Evolutionary conservation across 2,329 filamentous ascomycete species (phyloP), one percentile per base, ranked within the genome.

Genomic region (Thelonectria olida): DNA sequence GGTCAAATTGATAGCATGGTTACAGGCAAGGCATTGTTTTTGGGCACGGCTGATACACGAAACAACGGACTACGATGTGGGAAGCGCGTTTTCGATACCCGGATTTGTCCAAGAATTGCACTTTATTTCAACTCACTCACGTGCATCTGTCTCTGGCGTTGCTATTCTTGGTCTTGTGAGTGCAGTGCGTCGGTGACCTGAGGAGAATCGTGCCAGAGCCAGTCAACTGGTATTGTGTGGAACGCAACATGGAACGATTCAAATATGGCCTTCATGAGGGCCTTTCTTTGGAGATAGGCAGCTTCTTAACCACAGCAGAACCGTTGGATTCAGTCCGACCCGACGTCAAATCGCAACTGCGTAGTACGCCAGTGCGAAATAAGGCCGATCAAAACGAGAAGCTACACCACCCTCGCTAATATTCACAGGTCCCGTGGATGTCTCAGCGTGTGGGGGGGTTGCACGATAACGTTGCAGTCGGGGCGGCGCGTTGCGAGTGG

Each of bases 1-100:
- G 50, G 53, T 15, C 31, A 44, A 44, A 52, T 56, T 50, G 38
- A 44, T 36, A 56, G 53, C 58, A 61, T 57, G 48, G 39, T 51
- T 57, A 47, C 20, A 53, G 54, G 53, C 51, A 47, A 36, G 31
- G 53, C 58, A 61, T 57, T 44, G 25, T 49, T 52, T 45, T 48
- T 61, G 41, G 53, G 47, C 53, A 52, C 52, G 47, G 47, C 49
- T 34, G 13, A 49, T 58, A 61, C 42, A 53, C 48, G 57, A 61
- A 25, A 58, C 36, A 42, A n/a, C 41, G 58, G 58, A 47, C 41
- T 20, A 39, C 47, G 34, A 49, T 53, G 41, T 20, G 42, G 34
- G 54, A 61, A 48, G 58, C 58, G 52, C 47, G 49, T 61, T 61
- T 61, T 61, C 61, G 61, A 70, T 71, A 69, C 59, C 64, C 61